Base-by-base conservation (phyloP, 2,329 filamentous ascomycete genomes). In the Penicillium nordicum region DNA sequence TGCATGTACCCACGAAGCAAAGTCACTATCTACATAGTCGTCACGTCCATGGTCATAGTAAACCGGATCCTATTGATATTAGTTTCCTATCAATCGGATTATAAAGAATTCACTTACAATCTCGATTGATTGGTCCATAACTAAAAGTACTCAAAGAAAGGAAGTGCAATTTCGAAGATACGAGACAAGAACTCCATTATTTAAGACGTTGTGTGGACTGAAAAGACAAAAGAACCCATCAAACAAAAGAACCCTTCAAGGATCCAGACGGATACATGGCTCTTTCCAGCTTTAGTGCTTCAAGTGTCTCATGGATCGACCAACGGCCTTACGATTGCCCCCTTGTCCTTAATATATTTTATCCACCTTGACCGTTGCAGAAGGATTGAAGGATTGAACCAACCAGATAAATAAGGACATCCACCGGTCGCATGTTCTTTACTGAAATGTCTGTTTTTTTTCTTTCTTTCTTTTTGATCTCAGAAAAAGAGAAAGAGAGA, bases 21-120 rank as follows among this genome's bases (percentile, higher is more conserved):
- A 50, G 11, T 50, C 46, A 16, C 30, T 42, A 21, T 41, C 37
- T 42, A 41, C 14, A 40, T 53, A 46, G 25, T 30, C 4, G 14
- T 47, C 25, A 14, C 14, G n/a, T 30, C 18, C 9, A 25, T 32
- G 25, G 14, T 47, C 50, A 53, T 47, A 40, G 21, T 42, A 42
- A 23, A 42, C 48, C 14, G 53, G 49, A 29, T 56, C 53, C 53
- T 52, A 14, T 74, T 2, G 30, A 53, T 53, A 16, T 53, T 14
- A 40, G 43, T 41, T 6, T 1, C 9, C 18, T 4, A 1, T 30
- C 11, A 4, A 25, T 25, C 16, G 0, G 5, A 5, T n/a, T 5
- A 21, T 9, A 16, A 16, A 5, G 5, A 1, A 16, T 12, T 27
- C 6, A 16, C 50, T 14, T 37, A 41, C 50, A n/a, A 47, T 36